These are phyloP conservation scores for Lactarius sp. DNA, from an alignment of 768 basidiomycete species.

Conservation along the genomic window DNA sequence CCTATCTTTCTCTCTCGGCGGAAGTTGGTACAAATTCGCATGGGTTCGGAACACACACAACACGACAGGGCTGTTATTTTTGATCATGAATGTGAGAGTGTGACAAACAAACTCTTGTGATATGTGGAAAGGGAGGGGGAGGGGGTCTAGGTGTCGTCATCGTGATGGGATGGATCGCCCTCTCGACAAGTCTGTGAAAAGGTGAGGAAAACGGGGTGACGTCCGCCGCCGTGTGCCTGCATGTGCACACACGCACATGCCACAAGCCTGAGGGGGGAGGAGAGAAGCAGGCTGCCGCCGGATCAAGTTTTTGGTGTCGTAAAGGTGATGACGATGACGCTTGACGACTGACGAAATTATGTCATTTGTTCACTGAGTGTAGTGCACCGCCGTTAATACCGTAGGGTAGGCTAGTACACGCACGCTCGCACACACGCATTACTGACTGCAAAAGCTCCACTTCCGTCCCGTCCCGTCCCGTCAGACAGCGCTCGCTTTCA, in stretches of 20 bases:
- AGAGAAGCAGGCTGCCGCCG: neutral
- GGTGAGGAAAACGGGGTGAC: neutral
- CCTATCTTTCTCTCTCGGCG: neutral
- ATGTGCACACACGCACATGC: neutral
- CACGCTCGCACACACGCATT: too few species aligned
- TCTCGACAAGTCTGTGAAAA: neutral
- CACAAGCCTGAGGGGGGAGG: neutral
- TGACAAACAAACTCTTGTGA: neutral
- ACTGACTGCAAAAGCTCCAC: neutral
- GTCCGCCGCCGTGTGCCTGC: neutral
- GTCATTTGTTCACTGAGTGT: neutral
- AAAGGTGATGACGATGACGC: neutral
- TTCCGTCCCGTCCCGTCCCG: neutral
- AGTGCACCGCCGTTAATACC: too few species aligned
- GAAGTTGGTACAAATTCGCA: slow-evolving; percentile 1
- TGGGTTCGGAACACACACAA: neutral
- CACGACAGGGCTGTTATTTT: neutral
- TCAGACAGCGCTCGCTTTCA: neutral
- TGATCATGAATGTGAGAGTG: slow-evolving; percentile 8
- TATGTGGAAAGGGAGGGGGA: neutral
- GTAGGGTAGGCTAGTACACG: too few species aligned
- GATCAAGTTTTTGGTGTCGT: neutral
- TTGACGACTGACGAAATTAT: neutral
- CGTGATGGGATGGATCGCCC: neutral
- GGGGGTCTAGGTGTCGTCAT: slow-evolving; percentile 10